Evolutionary conservation across 805 yeast species (phyloP), one percentile per base, ranked within the genome.

Genomic region (Maudiozyma bulderi): DNA sequence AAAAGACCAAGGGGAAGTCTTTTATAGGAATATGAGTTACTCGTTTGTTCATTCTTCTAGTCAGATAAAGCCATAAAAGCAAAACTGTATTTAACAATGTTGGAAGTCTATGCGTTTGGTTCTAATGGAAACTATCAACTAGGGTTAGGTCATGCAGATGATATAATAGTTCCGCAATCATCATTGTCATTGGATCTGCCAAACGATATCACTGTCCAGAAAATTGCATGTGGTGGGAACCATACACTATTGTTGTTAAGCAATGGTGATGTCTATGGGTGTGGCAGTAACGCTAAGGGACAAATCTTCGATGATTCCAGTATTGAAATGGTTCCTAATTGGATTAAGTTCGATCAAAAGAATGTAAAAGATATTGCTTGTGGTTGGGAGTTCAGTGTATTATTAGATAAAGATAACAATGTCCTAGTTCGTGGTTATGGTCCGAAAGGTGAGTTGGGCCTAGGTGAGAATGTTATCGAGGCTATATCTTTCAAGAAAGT

Each of bases 111-210:
- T 34, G 71, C 80, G 1, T 80, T 93, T 61, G 98, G 98, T 0
- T 88, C 96, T 2, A 90, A 90, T 65, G 96, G 96, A 1, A 71
- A 68, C 35, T 78, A 63, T 50, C 98, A 90, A 61, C 73, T 90
- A 95, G 96, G 39, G 61, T 73, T 38, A 74, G 72, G 6, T 66
- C 80, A 53, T 48, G 64, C 67, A 35, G 74, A 74, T 1, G 97
- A 84, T 62, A 49, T 67, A 8, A 55, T 62, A 26, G 53, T 46
- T 9, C 64, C 74, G 14, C 59, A 58, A 40, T 44, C 53, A 15
- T 56, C 61, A 33, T 52, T 60, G n/a, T 14, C 35, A 6, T 13
- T 33, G 26, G 49, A 39, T 5, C 35, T 49, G 15, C 50, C 40
- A 43, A 50, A 13, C 7, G 13, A 8, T 7, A n/a, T 15, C 7